Evolutionary conservation across 129 eudicot species (phyloP), one percentile per base, ranked within the genome.

Genomic region (Pseudognaphalium luteoalbum): DNA sequence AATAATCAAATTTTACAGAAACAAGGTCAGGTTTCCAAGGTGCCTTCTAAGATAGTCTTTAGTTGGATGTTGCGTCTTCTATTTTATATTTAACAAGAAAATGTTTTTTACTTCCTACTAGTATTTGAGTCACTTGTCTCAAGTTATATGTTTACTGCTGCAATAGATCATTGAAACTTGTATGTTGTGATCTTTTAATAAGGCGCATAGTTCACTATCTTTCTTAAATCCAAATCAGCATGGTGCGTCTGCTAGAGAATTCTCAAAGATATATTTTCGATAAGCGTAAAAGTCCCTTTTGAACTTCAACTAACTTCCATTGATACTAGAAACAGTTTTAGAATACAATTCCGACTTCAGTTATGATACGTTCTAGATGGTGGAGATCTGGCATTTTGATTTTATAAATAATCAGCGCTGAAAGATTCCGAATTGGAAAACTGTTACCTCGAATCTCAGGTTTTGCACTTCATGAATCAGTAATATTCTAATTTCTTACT

Each of bases 201-300:
- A 35, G 57, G 51, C 21, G 28, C 39, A 61, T 52, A 61, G 28
- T 25, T 29, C 25, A 20, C 58, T 66, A 14, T 66, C 39, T 14
- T 76, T 72, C 73, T 50, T 29, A 12, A 12, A 64, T 76, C 66
- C 63, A 51, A 51, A 76, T 8, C 41, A 6, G 22, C 12, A 25
- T 39, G 68, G 1, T 34, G 15, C 50, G 9, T 41, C 12, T 41
- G 47, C 14, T 41, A 41, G 47, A 41, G 47, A 35, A 41, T 41
- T 41, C 3, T 41, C 4, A 37, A n/a, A 20, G 8, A 47, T 32
- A 17, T 15, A 22, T 3, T 63, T 22, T 66, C 7, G 8, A 34
- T 35, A 54, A 66, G 30, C 66, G 30, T 4, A 4, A 29, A 75
- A 32, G 20, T 32, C 47, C 71, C 60, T 32, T 28, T 29, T 52